These are phyloP conservation scores for Lactarius quietus DNA, from an alignment of 768 basidiomycete genomes.

Conservation along the genomic window DNA sequence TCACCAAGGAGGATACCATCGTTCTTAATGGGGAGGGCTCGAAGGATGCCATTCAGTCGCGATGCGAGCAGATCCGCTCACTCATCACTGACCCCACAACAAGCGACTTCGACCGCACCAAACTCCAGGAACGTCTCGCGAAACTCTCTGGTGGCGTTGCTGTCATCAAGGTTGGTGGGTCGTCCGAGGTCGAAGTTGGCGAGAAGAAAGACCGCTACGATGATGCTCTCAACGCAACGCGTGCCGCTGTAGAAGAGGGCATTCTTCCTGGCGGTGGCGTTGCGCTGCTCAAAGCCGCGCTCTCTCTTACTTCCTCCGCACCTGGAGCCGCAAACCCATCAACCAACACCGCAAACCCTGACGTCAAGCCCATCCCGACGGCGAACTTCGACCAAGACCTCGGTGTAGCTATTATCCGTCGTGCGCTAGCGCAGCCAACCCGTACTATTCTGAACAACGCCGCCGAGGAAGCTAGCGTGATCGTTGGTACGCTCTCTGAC, in stretches of 20 bases:
- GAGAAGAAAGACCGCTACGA: conserved; percentile 99
- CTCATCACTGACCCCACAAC: conserved; percentile 81
- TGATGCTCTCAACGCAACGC: conserved; percentile 95
- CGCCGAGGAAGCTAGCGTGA: conserved; percentile 90
- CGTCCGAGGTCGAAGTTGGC: conserved; percentile 91
- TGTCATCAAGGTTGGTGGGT: conserved; percentile 96
- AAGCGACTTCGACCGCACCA: conserved; percentile 89
- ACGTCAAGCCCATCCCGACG: conserved; percentile 67
- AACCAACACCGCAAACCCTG: conserved; percentile 37
- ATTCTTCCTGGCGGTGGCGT: conserved; percentile 97
- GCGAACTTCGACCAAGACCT: conserved; percentile 97
- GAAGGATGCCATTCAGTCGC: conserved; percentile 85
- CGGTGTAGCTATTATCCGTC: conserved; percentile 88
- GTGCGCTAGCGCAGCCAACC: conserved; percentile 77
- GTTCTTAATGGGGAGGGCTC: conserved; percentile 90
- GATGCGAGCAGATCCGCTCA: conserved; percentile 93
- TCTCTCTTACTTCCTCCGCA: conserved; percentile 54
- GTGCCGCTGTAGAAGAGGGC: conserved; percentile 97
- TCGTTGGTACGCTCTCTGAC: conserved; percentile 79
- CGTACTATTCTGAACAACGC: conserved; percentile 92
- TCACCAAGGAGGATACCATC: conserved; percentile 98
- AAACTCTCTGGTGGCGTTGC: conserved; percentile 96
- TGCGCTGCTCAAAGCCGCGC: conserved; percentile 82
- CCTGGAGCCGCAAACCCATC: conserved; percentile 28
- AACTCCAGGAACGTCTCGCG: conserved; percentile 95